These are phyloP conservation scores for Cladophialophora bantiana DNA, from an alignment of 2,329 filamentous ascomycete genomes.

Conservation along the genomic window DNA sequence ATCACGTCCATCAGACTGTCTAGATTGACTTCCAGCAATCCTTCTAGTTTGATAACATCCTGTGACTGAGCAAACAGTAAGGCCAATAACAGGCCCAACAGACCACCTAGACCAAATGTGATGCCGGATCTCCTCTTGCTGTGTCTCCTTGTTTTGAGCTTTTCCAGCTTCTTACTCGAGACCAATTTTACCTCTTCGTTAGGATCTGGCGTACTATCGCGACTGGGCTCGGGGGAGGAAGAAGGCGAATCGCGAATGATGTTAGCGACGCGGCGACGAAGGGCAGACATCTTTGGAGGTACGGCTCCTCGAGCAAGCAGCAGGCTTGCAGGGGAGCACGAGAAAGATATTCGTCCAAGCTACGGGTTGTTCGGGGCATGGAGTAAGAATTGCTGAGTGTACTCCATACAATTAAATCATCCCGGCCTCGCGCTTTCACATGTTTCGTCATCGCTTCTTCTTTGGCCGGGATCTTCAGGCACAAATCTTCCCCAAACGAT, in stretches of 20 bases:
- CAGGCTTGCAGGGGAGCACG: conserved; percentile 3
- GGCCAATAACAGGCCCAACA: conserved; percentile 89
- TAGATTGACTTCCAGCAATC: conserved; percentile 74
- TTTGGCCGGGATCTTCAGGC: conserved; percentile 28
- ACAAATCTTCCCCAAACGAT: conserved; percentile 16
- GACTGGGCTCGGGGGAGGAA: conserved; percentile 35
- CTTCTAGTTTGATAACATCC: conserved; percentile 85
- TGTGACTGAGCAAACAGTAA: conserved; percentile 89
- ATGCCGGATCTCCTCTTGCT: conserved; percentile 79
- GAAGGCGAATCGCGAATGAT: conserved; percentile 43
- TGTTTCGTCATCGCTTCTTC: conserved; percentile 21
- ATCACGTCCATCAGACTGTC: conserved; percentile 87
- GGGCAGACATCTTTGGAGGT: conserved; percentile 45
- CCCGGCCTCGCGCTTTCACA: conserved; percentile 13
- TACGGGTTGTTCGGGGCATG: conserved; percentile 10
- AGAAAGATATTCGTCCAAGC: not conserved
- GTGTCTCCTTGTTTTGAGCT: conserved; percentile 44
- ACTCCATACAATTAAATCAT: not conserved
- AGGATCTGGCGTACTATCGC: conserved; percentile 39
- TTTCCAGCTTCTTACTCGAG: conserved; percentile 57
- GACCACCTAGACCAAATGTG: conserved; percentile 83
- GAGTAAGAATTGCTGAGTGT: conserved; percentile 10
- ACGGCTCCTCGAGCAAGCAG: conserved; percentile 10
- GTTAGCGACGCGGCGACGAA: conserved; percentile 53
- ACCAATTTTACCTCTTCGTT: conserved; percentile 59